Evolutionary conservation across 805 yeast species (phyloP).

Genomic region (Starmerella potacharoeniae): DNA sequence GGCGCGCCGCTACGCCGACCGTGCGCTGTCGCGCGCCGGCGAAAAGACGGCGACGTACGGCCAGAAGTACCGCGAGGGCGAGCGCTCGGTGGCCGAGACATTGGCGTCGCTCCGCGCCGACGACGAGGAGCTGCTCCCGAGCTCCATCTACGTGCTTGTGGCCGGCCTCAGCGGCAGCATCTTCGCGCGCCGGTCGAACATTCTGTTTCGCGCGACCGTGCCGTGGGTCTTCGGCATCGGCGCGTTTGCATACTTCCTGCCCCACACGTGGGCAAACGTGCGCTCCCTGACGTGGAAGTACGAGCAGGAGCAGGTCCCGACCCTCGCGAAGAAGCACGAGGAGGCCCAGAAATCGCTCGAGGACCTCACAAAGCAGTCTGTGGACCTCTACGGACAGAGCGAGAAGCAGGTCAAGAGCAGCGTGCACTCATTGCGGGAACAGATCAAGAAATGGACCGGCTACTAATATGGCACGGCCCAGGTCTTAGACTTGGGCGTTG

Average conservation of each 20-base stretch:
- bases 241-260: slow-evolving; percentile 56
- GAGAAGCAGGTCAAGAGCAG: slow-evolving; percentile 14
- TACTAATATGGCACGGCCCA: not conserved
- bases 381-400: slow-evolving; percentile 34
- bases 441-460: slow-evolving; percentile 18
- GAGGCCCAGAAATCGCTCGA: slow-evolving; percentile 37
- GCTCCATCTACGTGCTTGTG: slow-evolving; percentile 52
- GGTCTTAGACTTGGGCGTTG: not conserved
- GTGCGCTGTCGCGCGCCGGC: slow-evolving; percentile 30
- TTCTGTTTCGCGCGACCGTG: slow-evolving; percentile 40
- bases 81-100: slow-evolving; percentile 52
- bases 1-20: slow-evolving; percentile 37
- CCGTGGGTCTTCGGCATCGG: slow-evolving; percentile 53
- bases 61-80: slow-evolving; percentile 43
- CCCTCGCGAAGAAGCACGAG: slow-evolving; percentile 51
- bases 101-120: slow-evolving; percentile 51
- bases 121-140: slow-evolving; percentile 62
- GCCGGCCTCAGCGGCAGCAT: slow-evolving; percentile 66
- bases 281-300: slow-evolving; percentile 44
- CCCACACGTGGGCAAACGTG: slow-evolving; percentile 57
- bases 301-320: slow-evolving; percentile 50
- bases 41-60: slow-evolving; percentile 38
- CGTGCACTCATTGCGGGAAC: slow-evolving; percentile 5
- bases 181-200: slow-evolving; percentile 53
- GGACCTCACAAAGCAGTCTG: slow-evolving; percentile 36